Evolutionary conservation across 2,329 filamentous ascomycete genomes (phyloP).

Genomic region (Daldinia sp.): DNA sequence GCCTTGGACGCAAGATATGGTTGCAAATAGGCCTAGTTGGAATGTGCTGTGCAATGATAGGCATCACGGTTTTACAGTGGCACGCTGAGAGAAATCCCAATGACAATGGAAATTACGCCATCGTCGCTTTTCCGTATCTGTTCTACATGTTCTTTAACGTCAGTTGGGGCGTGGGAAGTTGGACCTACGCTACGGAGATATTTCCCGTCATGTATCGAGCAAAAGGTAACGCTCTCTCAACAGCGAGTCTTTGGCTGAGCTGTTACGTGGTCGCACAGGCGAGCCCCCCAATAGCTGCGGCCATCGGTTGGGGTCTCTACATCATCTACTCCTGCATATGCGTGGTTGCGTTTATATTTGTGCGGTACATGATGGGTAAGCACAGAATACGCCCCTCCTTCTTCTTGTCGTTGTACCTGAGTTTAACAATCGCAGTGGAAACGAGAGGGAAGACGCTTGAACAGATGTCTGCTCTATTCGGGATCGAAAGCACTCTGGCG

Average conservation of each 20-base stretch:
- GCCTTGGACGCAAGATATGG: constrained; percentile 47
- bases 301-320: constrained; percentile 48
- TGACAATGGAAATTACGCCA: constrained; percentile 43
- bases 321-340: constrained; percentile 47
- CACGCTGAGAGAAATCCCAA: constrained; percentile 42
- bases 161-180: constrained; percentile 47
- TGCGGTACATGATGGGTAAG: constrained; percentile 46
- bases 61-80: constrained; percentile 44
- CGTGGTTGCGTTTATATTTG: constrained; percentile 47
- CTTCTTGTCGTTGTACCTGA: neutral
- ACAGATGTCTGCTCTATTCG: constrained; percentile 42
- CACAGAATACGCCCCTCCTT: too few species aligned
- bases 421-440: constrained; percentile 36
- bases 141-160: constrained; percentile 47
- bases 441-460: constrained; percentile 42
- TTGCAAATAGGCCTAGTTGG: constrained; percentile 45
- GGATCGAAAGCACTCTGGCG: constrained; percentile 36
- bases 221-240: constrained; percentile 47
- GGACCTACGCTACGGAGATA: constrained; percentile 47
- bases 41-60: constrained; percentile 45
- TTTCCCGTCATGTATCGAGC: constrained; percentile 44
- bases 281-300: constrained; percentile 43
- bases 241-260: constrained; percentile 49
- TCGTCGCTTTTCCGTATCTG: constrained; percentile 45
- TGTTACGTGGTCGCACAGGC: constrained; percentile 45